Percentiles rank a stretch among this genome's conserved stretches.
Conservation (phyloP, 1,284 basidiomycete species). For the Tilletia indica region DNA sequence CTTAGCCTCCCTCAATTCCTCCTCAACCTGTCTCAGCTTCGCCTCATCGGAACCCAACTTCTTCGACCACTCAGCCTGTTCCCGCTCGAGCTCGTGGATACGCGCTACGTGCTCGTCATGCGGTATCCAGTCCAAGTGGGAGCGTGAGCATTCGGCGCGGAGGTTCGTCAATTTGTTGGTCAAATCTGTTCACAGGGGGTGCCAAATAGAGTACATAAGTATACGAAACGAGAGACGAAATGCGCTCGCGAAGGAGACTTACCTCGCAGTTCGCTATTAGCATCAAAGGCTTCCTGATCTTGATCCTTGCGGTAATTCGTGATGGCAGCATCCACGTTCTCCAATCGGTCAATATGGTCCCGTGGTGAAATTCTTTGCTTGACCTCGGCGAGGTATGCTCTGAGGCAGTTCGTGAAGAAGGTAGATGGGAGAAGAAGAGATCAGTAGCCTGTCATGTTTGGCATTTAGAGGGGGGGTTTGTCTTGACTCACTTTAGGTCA, state of each 20-base stretch:
- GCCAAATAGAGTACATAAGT: not conserved
- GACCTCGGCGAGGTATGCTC: slow-evolving; percentile 10
- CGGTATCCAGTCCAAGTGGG: not conserved
- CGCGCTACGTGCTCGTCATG: slow-evolving; percentile 15
- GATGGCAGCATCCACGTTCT: not conserved
- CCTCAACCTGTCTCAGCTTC: not conserved
- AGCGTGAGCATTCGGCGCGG: slow-evolving; percentile 9
- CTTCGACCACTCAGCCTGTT: slow-evolving; percentile 9
- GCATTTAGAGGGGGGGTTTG: too few species aligned
- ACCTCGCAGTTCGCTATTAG: not conserved
- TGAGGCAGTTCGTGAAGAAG: not conserved
- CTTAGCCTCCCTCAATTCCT: not conserved
- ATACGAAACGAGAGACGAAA: not conserved
- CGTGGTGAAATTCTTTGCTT: not conserved
- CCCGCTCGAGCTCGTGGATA: slow-evolving; percentile 11
- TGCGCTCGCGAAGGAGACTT: not conserved
- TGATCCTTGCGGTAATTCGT: slow-evolving; percentile 1
- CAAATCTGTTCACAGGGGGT: not conserved
- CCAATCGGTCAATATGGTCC: not conserved
- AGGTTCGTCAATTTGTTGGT: slow-evolving; percentile 6
- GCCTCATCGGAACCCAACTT: not conserved
- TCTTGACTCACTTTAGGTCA: slow-evolving; percentile 6
- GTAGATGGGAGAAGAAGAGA: too few species aligned
- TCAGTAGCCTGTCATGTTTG: too few species aligned
- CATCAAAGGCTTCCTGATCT: not conserved